Conservation (phyloP, 106 monocot genomes). For the Alisma plantagoaquatica region DNA sequence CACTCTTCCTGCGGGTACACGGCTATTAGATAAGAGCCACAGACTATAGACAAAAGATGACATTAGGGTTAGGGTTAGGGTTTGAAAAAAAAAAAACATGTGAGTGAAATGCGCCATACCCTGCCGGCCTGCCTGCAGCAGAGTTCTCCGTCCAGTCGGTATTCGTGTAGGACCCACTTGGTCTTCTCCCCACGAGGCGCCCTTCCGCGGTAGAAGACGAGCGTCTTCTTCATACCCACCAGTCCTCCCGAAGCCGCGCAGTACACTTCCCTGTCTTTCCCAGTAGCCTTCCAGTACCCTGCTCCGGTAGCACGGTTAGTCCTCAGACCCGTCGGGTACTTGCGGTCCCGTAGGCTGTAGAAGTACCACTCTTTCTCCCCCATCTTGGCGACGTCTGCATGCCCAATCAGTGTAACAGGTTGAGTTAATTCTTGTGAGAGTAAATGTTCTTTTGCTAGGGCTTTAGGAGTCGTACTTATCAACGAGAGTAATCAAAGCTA, state of each 20-base stretch:
- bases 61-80: too few relatives aligned
- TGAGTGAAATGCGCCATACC: too few relatives aligned
- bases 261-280: neutral
- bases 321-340: constrained; percentile 55
- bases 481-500: too few relatives aligned
- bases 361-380: constrained; percentile 70
- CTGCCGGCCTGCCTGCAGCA: too few relatives aligned
- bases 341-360: constrained; percentile 75
- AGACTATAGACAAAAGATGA: too few relatives aligned
- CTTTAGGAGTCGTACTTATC: too few relatives aligned
- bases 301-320: neutral
- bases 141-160: constrained; percentile 47
- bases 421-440: too few relatives aligned
- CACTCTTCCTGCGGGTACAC: neutral
- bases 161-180: constrained; percentile 80
- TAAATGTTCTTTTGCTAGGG: too few relatives aligned
- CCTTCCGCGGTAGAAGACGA: constrained; percentile 70
- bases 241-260: constrained; percentile 12
- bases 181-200: constrained; percentile 63
- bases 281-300: neutral
- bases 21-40: too few relatives aligned
- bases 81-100: too few relatives aligned
- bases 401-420: too few relatives aligned
- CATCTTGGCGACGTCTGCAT: constrained; percentile 52
- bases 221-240: constrained; percentile 85